Percentiles rank a stretch among this genome's conserved stretches.
phyloP scores from a whole-genome alignment of 495 filamentous ascomycete species.

The Xylaria palmicola region DNA sequence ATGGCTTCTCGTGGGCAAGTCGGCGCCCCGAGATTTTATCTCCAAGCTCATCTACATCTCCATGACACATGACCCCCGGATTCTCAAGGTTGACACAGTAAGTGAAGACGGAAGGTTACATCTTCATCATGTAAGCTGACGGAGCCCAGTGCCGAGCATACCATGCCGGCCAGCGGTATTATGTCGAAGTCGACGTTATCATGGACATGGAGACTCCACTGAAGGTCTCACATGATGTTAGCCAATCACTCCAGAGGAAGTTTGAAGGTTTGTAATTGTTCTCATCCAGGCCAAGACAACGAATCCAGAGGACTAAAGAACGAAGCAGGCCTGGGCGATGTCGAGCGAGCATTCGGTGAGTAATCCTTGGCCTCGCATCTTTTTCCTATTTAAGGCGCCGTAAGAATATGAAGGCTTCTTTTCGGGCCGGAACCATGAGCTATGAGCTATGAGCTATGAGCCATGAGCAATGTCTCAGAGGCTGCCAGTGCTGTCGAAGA shows the following conservation, averaged over 20 bases:
- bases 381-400: no score
- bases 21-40: slow-evolving; percentile 52
- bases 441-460: no score
- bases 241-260: slow-evolving; percentile 53
- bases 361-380: no score
- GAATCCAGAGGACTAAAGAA: slow-evolving; percentile 5
- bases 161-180: slow-evolving; percentile 55
- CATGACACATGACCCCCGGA: slow-evolving; percentile 52
- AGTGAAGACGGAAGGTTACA: slow-evolving; percentile 22
- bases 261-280: slow-evolving; percentile 40
- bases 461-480: no score
- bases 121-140: neutral
- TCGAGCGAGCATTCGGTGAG: slow-evolving; percentile 58
- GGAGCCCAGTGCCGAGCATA: slow-evolving; percentile 45
- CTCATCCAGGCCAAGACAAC: neutral
- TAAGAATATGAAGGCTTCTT: no score
- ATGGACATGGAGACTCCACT: slow-evolving; percentile 52
- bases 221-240: slow-evolving; percentile 54
- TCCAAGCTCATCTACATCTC: slow-evolving; percentile 58
- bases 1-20: slow-evolving; percentile 56
- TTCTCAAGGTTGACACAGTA: slow-evolving; percentile 53
- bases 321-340: slow-evolving; percentile 39
- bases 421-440: no score
- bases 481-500: no score
- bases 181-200: slow-evolving; percentile 59